phyloP scores from a whole-genome alignment of 2,329 filamentous ascomycete genomes.

The Phoma sp. region DNA sequence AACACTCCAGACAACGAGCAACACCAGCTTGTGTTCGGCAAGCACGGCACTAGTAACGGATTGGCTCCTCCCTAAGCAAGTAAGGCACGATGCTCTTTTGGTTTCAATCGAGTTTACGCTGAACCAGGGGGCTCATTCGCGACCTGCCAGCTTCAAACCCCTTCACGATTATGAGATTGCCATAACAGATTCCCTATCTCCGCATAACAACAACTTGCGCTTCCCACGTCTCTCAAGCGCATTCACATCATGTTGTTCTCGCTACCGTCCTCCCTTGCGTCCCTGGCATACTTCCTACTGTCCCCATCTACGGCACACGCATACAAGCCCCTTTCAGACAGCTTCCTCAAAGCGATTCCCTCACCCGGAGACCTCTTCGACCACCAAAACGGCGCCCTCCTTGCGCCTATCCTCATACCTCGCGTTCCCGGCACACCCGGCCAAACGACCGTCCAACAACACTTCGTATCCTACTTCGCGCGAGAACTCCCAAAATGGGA shows the following conservation, averaged over 20 bases:
- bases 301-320: constrained; percentile 44
- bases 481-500: constrained; percentile 79
- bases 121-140: constrained; percentile 18
- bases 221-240: not conserved
- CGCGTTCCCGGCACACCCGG: constrained; percentile 88
- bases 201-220: not conserved
- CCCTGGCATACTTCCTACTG: constrained; percentile 23
- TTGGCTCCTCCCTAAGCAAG: constrained; percentile 22
- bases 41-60: constrained; percentile 21
- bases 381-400: constrained; percentile 74
- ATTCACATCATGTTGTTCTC: constrained; percentile 25
- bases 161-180: constrained; percentile 4
- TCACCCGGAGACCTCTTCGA: constrained; percentile 78
- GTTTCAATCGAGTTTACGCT: constrained; percentile 31
- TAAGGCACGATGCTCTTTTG: constrained; percentile 12
- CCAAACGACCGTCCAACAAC: constrained; percentile 73
- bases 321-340: constrained; percentile 74
- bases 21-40: constrained; percentile 20
- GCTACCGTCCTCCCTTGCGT: constrained; percentile 19
- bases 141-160: not conserved
- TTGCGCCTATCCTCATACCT: constrained; percentile 86
- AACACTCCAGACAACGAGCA: constrained; percentile 11
- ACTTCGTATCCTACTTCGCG: constrained; percentile 85
- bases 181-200: not conserved
- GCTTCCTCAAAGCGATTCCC: constrained; percentile 74